Base-by-base conservation (phyloP, 2,329 filamentous ascomycete genomes). In the Triangularia setosa region DNA sequence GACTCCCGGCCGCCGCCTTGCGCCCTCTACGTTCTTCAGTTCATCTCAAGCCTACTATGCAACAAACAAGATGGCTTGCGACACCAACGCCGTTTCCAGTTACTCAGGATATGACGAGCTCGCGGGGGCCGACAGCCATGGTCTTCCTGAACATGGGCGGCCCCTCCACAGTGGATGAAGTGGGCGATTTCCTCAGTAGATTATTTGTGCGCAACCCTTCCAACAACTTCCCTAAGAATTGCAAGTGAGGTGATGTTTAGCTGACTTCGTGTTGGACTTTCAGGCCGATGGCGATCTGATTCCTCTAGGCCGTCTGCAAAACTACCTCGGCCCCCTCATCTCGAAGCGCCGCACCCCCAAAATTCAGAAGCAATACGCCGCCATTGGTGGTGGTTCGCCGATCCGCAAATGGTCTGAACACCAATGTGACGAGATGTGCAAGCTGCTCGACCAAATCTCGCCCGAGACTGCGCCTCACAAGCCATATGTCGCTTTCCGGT, bases 71-170 rank as follows among this genome's bases (percentile, higher is more conserved):
- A 70, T 75, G 75, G 55, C 78, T 84, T 70, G 89, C 89, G 28
- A 90, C 87, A 14, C 81, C 83, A 18, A 61, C 64, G 25, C 63
- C 64, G 12, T 90, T 91, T 11, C 91, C 92, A 7, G 92, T 95
- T 23, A 93, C 91, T 0, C 92, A 96, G 76, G 84, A 92, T 83
- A 82, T 85, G 6, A 85, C 85, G 0, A 86, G 84, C 12, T 84
- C 83, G 52, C 70, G 91, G 74, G 94, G 94, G 0, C 93, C 93
- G 7, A 99, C 95, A 4, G 95, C 95, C 53, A 98, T 99, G 87
- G 95, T 99, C 14, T 97, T 99, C 74, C 87, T 99, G 80, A 99
- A 99, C 79, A 99, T 99, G 95, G 95, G 95, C 65, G 95, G 95
- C 0, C 95, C 95, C 2, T 91, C 92, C 1, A 97, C 91, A 3